Conservation (phyloP, 169 alveolate species). For the Babesia ovis region DNA sequence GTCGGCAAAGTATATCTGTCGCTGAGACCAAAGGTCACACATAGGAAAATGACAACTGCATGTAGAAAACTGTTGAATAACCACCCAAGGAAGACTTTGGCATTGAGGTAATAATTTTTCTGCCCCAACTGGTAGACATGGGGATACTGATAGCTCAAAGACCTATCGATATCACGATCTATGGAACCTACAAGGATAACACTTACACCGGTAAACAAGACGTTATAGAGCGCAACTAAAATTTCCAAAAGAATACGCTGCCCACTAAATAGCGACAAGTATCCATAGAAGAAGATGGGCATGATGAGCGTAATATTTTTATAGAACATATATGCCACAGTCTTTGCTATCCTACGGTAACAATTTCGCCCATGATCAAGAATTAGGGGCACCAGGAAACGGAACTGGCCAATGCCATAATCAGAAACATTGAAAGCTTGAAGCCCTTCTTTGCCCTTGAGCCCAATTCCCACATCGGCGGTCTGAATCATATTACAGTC, state of each 20-base stretch:
- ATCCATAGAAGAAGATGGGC: conserved; percentile 92
- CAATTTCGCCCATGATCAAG: conserved; percentile 90
- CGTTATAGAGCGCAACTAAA: conserved; percentile 93
- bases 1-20: conserved; percentile 67
- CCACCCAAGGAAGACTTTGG: conserved; percentile 73
- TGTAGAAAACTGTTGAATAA: conserved; percentile 75
- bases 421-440: conserved; percentile 93
- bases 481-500: conserved; percentile 98
- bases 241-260: conserved; percentile 92
- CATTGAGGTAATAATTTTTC: conserved; percentile 71
- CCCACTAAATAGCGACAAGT: conserved; percentile 89
- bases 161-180: conserved; percentile 78
- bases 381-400: conserved; percentile 81
- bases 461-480: conserved; percentile 98
- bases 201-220: conserved; percentile 92
- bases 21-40: conserved; percentile 56
- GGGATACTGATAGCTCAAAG: conserved; percentile 72
- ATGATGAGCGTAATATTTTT: conserved; percentile 93
- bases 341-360: conserved; percentile 89
- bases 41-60: conserved; percentile 68
- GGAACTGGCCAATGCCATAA: conserved; percentile 88
- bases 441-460: conserved; percentile 95
- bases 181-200: conserved; percentile 80
- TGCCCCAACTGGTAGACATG: conserved; percentile 77
- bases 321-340: conserved; percentile 95